phyloP scores from a whole-genome alignment of 1,139 yeast species.

The Sugiyamaella neomexicana region DNA sequence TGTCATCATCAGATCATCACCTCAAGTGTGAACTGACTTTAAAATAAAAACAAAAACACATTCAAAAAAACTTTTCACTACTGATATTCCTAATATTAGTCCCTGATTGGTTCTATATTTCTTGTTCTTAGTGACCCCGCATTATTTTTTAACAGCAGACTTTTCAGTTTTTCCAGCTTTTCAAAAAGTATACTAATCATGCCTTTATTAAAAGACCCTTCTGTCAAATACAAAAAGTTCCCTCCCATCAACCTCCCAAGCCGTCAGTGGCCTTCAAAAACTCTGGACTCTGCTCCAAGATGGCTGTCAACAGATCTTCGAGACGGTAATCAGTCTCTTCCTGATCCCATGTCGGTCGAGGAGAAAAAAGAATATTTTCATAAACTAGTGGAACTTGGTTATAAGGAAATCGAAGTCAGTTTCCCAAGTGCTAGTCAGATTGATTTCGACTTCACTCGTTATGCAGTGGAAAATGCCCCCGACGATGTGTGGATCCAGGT shows the following conservation, averaged over 20 bases:
- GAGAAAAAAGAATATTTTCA: conserved; percentile 88
- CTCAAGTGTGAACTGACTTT: no score
- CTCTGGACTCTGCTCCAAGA: conserved; percentile 80
- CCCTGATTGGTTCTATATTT: neutral
- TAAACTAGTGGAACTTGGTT: conserved; percentile 84
- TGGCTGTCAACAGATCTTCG: conserved; percentile 96
- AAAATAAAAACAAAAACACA: no score
- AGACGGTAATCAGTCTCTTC: conserved; percentile 96
- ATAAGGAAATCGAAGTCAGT: conserved; percentile 95
- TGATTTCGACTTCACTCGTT: conserved; percentile 93
- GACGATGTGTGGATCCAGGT: conserved; percentile 92
- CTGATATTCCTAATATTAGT: no score
- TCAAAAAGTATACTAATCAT: conserved; percentile 19
- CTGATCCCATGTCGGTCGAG: conserved; percentile 92
- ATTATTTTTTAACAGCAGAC: neutral
- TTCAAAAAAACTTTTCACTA: no score
- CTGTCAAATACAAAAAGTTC: conserved; percentile 70
- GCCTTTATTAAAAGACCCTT: conserved; percentile 69
- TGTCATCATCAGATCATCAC: no score
- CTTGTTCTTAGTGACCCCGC: neutral
- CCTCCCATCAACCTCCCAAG: conserved; percentile 66
- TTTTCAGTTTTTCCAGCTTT: neutral
- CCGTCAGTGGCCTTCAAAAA: conserved; percentile 84
- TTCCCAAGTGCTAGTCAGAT: conserved; percentile 96
- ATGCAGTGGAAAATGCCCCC: conserved; percentile 90